These are phyloP conservation scores for Stephanodiscus minutulus DNA, from an alignment of 108 stramenopile species.

Conservation along the genomic window DNA sequence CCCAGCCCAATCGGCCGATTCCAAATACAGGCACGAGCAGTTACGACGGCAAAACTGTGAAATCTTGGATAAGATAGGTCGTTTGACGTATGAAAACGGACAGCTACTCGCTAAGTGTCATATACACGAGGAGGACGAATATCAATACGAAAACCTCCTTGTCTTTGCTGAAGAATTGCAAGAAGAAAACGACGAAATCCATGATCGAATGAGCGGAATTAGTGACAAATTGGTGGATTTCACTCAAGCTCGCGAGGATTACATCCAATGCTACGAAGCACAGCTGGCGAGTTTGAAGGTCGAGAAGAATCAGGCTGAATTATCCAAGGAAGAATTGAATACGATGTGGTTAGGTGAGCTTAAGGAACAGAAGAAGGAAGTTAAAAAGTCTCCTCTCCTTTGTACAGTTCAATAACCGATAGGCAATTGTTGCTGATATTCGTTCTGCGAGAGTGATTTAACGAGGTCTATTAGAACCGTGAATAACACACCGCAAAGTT, in stretches of 20 bases:
- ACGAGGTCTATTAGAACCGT: not conserved
- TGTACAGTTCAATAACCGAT: not conserved
- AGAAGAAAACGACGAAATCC: not conserved
- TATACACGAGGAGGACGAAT: too few relatives aligned
- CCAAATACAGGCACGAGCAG: too few relatives aligned
- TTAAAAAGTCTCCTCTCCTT: too few relatives aligned
- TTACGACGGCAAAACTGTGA: too few relatives aligned
- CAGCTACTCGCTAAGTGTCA: too few relatives aligned
- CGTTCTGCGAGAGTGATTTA: too few relatives aligned
- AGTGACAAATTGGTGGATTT: not conserved
- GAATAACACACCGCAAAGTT: too few relatives aligned
- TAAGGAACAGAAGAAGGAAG: too few relatives aligned
- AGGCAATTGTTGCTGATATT: not conserved
- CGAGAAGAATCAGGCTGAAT: not conserved
- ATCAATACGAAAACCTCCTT: not conserved
- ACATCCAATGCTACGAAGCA: not conserved
- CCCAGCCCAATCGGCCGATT: too few relatives aligned
- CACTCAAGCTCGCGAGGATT: not conserved
- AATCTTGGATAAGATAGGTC: too few relatives aligned
- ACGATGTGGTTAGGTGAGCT: not conserved
- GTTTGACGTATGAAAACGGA: too few relatives aligned
- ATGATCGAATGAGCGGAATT: not conserved
- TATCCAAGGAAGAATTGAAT: not conserved
- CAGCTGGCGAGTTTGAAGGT: not conserved
- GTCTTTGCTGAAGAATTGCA: not conserved